Evolutionary conservation across 2,329 filamentous ascomycete genomes (phyloP).

Genomic region (Albifimbria verrucaria): DNA sequence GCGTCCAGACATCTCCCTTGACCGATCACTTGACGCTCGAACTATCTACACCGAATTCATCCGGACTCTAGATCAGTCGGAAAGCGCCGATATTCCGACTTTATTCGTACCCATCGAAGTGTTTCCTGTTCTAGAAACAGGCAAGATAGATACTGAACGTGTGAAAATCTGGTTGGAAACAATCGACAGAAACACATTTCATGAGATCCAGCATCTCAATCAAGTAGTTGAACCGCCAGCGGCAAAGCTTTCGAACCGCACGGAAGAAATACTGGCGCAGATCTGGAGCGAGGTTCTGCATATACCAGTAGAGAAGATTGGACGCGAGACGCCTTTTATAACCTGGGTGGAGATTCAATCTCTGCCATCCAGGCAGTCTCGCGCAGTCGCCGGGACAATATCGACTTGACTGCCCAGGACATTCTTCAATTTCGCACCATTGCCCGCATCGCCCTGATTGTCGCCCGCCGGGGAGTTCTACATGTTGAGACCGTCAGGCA

Average conservation of each 20-base stretch:
- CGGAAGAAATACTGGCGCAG: background rate
- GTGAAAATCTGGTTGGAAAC: background rate
- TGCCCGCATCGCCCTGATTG: background rate
- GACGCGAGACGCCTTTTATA: background rate
- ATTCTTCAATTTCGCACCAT: background rate
- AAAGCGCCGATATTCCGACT: background rate
- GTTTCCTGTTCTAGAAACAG: background rate
- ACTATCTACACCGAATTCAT: too few relatives aligned
- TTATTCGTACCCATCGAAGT: background rate
- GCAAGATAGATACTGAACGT: background rate
- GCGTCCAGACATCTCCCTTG: too few relatives aligned
- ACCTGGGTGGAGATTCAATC: background rate
- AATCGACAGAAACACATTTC: background rate
- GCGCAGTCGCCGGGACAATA: background rate
- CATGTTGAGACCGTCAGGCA: background rate
- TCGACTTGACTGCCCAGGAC: background rate
- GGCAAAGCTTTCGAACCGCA: background rate
- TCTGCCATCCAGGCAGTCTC: background rate
- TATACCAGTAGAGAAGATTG: background rate
- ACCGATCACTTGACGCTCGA: too few relatives aligned
- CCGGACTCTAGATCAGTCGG: background rate
- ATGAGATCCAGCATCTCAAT: background rate
- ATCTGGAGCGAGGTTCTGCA: background rate
- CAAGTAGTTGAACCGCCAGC: background rate
- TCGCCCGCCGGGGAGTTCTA: too few relatives aligned